Conservation (phyloP, 2,329 filamentous ascomycete species). For the Septoria linicola region DNA sequence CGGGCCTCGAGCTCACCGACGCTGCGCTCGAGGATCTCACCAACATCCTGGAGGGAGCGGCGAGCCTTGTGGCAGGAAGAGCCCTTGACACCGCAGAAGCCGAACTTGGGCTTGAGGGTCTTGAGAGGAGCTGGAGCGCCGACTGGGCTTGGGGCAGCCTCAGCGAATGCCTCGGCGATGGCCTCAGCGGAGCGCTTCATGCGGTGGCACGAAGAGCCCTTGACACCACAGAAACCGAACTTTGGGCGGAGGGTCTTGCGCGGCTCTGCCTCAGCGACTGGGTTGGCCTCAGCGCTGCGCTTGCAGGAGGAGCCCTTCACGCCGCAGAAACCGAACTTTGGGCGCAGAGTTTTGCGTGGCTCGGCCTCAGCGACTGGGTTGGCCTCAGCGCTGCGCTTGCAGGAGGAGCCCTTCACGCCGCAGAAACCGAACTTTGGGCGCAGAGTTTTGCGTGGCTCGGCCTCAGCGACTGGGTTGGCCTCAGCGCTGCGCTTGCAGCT, state of each 20-base stretch:
- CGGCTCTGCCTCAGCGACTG: slow-evolving; percentile 26
- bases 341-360: slow-evolving; percentile 17
- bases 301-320: slow-evolving; percentile 43
- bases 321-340: slow-evolving; percentile 39
- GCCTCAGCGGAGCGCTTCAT: background rate
- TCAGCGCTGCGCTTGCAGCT: too few relatives aligned
- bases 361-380: slow-evolving; percentile 37
- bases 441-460: slow-evolving; percentile 28
- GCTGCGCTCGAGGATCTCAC: slow-evolving; percentile 22
- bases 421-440: slow-evolving; percentile 15
- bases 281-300: slow-evolving; percentile 1
- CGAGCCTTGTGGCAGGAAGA: slow-evolving; percentile 41
- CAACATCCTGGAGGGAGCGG: slow-evolving; percentile 45
- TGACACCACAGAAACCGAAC: slow-evolving; percentile 29
- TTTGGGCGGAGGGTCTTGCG: slow-evolving; percentile 17
- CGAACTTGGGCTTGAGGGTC: background rate
- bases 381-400: slow-evolving; percentile 40
- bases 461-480: slow-evolving; percentile 7
- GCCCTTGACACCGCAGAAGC: slow-evolving; percentile 24
- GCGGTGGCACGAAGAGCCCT: slow-evolving; percentile 42
- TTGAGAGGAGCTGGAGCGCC: slow-evolving; percentile 29
- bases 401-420: slow-evolving; percentile 23
- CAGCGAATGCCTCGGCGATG: too few relatives aligned
- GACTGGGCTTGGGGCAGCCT: too few relatives aligned
- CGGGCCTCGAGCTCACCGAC: slow-evolving; percentile 22